Conservation (phyloP, 257 asterid species). For the Solanum pinnatisectum region DNA sequence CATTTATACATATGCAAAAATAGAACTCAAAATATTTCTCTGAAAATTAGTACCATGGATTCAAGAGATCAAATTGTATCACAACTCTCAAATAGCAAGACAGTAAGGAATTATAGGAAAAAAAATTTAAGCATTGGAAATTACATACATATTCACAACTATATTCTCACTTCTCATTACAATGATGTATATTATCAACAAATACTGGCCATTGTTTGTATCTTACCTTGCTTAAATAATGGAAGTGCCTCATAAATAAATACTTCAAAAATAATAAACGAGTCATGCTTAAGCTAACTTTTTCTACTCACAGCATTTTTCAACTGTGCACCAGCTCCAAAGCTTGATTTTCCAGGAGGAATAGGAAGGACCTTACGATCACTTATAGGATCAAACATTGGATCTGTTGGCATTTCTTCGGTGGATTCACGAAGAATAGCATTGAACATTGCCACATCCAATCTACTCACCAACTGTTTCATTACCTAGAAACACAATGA, state of each 20-base stretch:
- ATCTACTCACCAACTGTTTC: slow-evolving; percentile 78
- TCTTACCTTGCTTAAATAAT: not conserved
- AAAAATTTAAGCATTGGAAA: not conserved
- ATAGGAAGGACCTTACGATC: slow-evolving; percentile 72
- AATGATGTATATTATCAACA: not conserved
- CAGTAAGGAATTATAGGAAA: not conserved
- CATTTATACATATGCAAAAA: not conserved
- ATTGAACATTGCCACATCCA: slow-evolving; percentile 92
- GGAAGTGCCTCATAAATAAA: not conserved
- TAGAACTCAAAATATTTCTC: not conserved
- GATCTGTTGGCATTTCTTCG: slow-evolving; percentile 84
- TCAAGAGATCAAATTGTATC: not conserved
- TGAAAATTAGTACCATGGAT: not conserved
- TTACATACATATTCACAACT: not conserved
- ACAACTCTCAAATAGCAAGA: not conserved
- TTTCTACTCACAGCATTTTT: slow-evolving; percentile 68
- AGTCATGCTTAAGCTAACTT: not conserved
- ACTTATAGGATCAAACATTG: slow-evolving; percentile 82
- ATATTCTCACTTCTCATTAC: not conserved
- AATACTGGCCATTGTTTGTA: not conserved
- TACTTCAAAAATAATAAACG: not conserved
- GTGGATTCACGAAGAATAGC: slow-evolving; percentile 83
- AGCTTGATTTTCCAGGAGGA: slow-evolving; percentile 73
- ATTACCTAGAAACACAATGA: slow-evolving; percentile 42
- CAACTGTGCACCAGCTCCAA: slow-evolving; percentile 82